Percentiles rank a stretch among this genome's conserved stretches.
Evolutionary conservation across 306 rosid species (phyloP).

Genomic region (Inga leiocalycina): DNA sequence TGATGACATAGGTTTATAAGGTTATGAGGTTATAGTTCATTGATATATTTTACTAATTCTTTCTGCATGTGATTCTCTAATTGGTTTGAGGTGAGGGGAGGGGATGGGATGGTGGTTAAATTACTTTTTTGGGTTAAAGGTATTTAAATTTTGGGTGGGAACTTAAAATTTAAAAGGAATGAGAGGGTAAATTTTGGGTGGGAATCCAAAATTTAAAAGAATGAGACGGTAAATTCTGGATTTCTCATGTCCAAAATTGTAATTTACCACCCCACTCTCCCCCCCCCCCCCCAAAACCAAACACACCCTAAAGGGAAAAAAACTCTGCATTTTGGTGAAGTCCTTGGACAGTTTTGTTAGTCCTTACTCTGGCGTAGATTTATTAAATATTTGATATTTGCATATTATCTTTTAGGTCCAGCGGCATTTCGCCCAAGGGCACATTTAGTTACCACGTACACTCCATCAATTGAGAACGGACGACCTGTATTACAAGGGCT

Average conservation of each 20-base stretch:
- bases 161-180: too few species aligned
- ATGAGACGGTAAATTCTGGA: too few species aligned
- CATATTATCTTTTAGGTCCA: conserved; percentile 72
- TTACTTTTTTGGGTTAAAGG: too few species aligned
- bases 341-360: conserved; percentile 11
- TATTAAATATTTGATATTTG: conserved; percentile 30
- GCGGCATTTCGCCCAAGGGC: conserved; percentile 99
- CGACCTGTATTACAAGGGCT: conserved; percentile 97
- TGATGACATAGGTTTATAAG: conserved; percentile 3
- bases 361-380: conserved; percentile 19
- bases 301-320: background rate
- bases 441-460: conserved; percentile 74
- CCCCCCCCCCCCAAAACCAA: too few species aligned
- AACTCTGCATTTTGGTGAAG: conserved; percentile 23
- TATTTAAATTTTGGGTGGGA: too few species aligned
- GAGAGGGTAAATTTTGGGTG: too few species aligned
- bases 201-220: too few species aligned
- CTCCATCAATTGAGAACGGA: conserved; percentile 85
- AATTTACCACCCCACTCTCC: too few species aligned
- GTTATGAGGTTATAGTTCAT: conserved; percentile 1
- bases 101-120: too few species aligned
- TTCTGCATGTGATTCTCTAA: background rate
- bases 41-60: background rate
- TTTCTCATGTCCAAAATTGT: too few species aligned
- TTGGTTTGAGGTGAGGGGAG: too few species aligned